Conservation (phyloP, 2,329 filamentous ascomycete species). For the Colletotrichum eremochloae region DNA sequence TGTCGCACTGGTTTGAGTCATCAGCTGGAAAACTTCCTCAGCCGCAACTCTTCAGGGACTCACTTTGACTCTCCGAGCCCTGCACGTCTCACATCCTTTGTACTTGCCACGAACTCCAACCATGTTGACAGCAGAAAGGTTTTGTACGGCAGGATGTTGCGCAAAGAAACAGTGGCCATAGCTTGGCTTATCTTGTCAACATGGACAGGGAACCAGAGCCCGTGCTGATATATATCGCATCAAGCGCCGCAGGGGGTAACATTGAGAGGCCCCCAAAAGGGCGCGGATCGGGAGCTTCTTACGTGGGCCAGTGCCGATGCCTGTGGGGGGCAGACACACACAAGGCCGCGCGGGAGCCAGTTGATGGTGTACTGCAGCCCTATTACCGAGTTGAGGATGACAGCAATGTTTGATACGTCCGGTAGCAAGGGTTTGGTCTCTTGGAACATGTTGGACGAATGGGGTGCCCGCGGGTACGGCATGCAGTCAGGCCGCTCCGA, state of each 20-base stretch:
- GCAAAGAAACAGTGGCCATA: slow-evolving; percentile 13
- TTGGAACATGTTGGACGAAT: slow-evolving; percentile 32
- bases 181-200: slow-evolving; percentile 8
- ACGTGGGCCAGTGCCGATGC: slow-evolving; percentile 30
- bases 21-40: slow-evolving; percentile 27
- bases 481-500: slow-evolving; percentile 39
- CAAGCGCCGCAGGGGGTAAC: slow-evolving; percentile 14
- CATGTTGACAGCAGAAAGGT: slow-evolving; percentile 55
- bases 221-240: slow-evolving; percentile 30
- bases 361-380: slow-evolving; percentile 41
- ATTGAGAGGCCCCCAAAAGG: slow-evolving; percentile 5
- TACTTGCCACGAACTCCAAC: slow-evolving; percentile 74
- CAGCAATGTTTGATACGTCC: slow-evolving; percentile 19
- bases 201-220: slow-evolving; percentile 15
- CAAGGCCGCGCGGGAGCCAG: slow-evolving; percentile 29
- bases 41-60: slow-evolving; percentile 42
- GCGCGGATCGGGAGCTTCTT: slow-evolving; percentile 30
- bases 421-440: slow-evolving; percentile 20
- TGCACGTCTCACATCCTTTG: slow-evolving; percentile 74
- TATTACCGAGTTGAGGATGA: slow-evolving; percentile 34
- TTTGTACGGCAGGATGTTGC: background rate
- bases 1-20: slow-evolving; percentile 65
- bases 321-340: slow-evolving; percentile 20
- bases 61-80: slow-evolving; percentile 71
- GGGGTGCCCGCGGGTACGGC: slow-evolving; percentile 31